A percentile compares a stretch with the other conserved stretches of the same genome.
phyloP scores from a whole-genome alignment of 129 eudicot species.

The Flaveria ramosissima region DNA sequence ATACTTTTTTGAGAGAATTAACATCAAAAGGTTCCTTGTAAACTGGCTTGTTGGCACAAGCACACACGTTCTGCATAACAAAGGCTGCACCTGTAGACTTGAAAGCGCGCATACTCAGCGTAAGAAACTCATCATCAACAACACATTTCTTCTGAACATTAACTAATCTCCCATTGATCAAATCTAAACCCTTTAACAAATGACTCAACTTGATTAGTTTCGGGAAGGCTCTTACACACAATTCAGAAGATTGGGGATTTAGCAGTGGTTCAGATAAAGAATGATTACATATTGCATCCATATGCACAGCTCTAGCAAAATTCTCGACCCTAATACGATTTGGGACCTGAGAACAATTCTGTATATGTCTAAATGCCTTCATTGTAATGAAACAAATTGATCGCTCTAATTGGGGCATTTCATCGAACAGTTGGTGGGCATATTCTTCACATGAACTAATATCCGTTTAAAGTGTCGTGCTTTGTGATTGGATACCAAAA shows the following conservation, averaged over 20 bases:
- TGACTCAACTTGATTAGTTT: constrained; percentile 54
- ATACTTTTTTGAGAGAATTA: constrained; percentile 60
- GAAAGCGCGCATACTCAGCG: constrained; percentile 50
- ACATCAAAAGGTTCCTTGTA: constrained; percentile 52
- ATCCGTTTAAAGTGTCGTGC: neutral
- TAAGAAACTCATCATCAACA: constrained; percentile 55
- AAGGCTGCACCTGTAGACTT: constrained; percentile 53
- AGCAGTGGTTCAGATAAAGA: constrained; percentile 28
- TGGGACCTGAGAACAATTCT: constrained; percentile 26
- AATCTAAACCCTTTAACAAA: constrained; percentile 57
- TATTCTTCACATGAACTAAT: neutral
- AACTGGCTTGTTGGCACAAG: constrained; percentile 43
- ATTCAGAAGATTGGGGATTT: constrained; percentile 45
- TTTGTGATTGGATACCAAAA: neutral
- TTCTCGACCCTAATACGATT: constrained; percentile 23
- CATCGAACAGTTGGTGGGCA: constrained; percentile 37
- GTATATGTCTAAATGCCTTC: constrained; percentile 34
- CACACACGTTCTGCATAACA: constrained; percentile 41
- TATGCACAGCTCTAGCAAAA: constrained; percentile 17
- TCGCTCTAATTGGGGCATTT: constrained; percentile 23
- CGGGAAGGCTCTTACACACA: constrained; percentile 52
- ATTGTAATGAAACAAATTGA: neutral
- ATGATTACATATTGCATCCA: constrained; percentile 37
- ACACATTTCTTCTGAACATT: constrained; percentile 46
- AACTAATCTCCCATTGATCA: constrained; percentile 64